Conservation (phyloP, 495 filamentous ascomycete genomes). For the Recurvomyces mirabilis region DNA sequence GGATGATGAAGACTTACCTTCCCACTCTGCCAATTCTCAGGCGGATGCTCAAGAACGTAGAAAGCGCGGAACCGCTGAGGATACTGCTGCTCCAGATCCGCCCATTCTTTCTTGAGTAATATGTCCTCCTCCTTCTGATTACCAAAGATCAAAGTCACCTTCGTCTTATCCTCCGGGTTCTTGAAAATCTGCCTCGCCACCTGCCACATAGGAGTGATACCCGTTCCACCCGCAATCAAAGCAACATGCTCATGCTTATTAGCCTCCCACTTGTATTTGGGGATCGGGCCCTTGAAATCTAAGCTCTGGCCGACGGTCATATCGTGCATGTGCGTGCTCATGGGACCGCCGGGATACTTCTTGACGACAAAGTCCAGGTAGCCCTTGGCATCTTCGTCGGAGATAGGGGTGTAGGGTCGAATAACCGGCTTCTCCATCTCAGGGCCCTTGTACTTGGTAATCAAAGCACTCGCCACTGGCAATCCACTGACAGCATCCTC, state of each 20-base stretch:
- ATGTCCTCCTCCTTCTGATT: conserved; percentile 82
- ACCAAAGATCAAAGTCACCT: conserved; percentile 87
- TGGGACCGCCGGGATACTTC: conserved; percentile 76
- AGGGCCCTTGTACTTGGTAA: conserved; percentile 75
- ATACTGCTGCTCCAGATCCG: conserved; percentile 77
- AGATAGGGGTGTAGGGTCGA: conserved; percentile 84
- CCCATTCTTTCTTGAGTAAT: conserved; percentile 70
- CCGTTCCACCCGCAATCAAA: conserved; percentile 90
- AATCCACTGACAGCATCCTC: conserved; percentile 74
- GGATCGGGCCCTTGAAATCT: conserved; percentile 86
- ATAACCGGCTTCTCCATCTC: conserved; percentile 72
- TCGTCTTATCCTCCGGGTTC: conserved; percentile 91
- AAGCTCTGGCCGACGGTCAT: conserved; percentile 70
- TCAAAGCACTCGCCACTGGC: conserved; percentile 65
- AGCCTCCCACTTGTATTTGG: conserved; percentile 80
- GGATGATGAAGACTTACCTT: too few species aligned
- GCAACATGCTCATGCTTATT: conserved; percentile 94
- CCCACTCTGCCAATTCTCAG: conserved; percentile 61
- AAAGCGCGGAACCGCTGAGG: conserved; percentile 87
- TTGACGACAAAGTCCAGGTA: conserved; percentile 86
- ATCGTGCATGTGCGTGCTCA: conserved; percentile 78
- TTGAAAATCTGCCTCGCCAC: conserved; percentile 76
- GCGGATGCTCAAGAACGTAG: conserved; percentile 80
- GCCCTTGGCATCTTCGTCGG: conserved; percentile 70
- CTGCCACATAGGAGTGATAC: conserved; percentile 92